phyloP scores from a whole-genome alignment of 768 basidiomycete species.

The Pleurotus citrinopileatus region DNA sequence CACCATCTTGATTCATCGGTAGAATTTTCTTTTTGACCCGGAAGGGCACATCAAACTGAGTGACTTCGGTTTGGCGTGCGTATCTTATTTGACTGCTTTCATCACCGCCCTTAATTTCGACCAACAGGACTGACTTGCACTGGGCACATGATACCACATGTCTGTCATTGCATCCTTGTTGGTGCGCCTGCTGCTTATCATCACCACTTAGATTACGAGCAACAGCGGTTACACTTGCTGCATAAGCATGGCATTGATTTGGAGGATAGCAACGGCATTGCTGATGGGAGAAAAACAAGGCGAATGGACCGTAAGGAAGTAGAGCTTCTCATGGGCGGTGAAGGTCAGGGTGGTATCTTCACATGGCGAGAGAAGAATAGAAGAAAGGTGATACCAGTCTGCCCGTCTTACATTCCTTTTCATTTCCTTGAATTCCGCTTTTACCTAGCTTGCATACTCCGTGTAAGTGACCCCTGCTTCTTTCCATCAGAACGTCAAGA shows the following conservation, averaged over 20 bases:
- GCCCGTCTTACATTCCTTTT: slow-evolving; percentile 14
- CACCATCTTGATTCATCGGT: slow-evolving; percentile 14
- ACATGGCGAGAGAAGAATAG: slow-evolving; percentile 96
- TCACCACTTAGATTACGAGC: slow-evolving; percentile 75
- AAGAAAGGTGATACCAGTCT: slow-evolving; percentile 63
- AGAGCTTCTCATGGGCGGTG: slow-evolving; percentile 81
- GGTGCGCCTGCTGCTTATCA: slow-evolving; percentile 14
- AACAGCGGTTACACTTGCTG: slow-evolving; percentile 83
- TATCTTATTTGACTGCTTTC: slow-evolving; percentile 25
- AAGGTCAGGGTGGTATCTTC: slow-evolving; percentile 81
- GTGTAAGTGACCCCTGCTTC: slow-evolving; percentile 54
- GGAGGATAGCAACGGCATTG: slow-evolving; percentile 66
- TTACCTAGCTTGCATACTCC: slow-evolving; percentile 74
- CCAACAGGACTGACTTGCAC: slow-evolving; percentile 78
- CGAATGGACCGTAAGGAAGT: slow-evolving; percentile 81
- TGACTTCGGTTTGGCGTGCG: slow-evolving; percentile 95
- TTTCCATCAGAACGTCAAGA: slow-evolving; percentile 13
- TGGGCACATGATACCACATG: slow-evolving; percentile 97
- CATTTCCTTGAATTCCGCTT: slow-evolving; percentile 15
- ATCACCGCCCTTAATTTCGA: slow-evolving; percentile 13
- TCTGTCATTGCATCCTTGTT: slow-evolving; percentile 28
- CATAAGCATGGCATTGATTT: slow-evolving; percentile 95
- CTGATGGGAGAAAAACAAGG: slow-evolving; percentile 71
- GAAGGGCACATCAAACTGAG: slow-evolving; percentile 92
- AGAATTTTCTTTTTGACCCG: slow-evolving; percentile 96